phyloP scores from a whole-genome alignment of 495 filamentous ascomycete genomes.

The Penicillium simplicissimum region DNA sequence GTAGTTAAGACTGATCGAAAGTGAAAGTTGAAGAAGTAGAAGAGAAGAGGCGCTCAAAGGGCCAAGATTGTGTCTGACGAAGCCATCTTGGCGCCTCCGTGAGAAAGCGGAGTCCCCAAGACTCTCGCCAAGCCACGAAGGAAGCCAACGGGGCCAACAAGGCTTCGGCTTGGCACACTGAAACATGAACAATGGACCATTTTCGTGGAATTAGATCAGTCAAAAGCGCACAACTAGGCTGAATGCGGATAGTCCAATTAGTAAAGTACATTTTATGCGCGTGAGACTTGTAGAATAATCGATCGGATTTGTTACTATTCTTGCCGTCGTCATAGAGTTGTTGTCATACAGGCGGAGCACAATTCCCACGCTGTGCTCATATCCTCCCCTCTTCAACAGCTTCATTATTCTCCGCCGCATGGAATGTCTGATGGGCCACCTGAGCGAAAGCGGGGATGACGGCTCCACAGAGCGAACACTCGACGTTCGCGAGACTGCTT shows the following conservation, averaged over 20 bases:
- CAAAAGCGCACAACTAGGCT: background rate
- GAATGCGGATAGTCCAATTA: background rate
- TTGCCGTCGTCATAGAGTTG: background rate
- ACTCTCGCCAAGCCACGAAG: background rate
- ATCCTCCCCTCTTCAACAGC: background rate
- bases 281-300: no score
- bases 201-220: background rate
- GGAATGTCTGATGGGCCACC: constrained; percentile 71
- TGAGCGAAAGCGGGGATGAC: constrained; percentile 71
- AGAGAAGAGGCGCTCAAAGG: background rate
- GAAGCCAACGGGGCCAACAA: background rate
- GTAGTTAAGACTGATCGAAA: background rate
- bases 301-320: background rate
- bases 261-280: background rate
- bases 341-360: no score
- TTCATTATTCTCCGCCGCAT: constrained; percentile 34
- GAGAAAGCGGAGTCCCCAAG: background rate
- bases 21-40: background rate
- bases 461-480: constrained; percentile 62
- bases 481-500: constrained; percentile 28
- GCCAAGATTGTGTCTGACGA: background rate
- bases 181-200: background rate
- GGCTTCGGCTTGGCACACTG: constrained; percentile 1
- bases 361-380: no score
- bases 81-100: background rate